Evolutionary conservation across 108 stramenopile genomes (phyloP).

Genomic region (Poteriospumella lacustris): DNA sequence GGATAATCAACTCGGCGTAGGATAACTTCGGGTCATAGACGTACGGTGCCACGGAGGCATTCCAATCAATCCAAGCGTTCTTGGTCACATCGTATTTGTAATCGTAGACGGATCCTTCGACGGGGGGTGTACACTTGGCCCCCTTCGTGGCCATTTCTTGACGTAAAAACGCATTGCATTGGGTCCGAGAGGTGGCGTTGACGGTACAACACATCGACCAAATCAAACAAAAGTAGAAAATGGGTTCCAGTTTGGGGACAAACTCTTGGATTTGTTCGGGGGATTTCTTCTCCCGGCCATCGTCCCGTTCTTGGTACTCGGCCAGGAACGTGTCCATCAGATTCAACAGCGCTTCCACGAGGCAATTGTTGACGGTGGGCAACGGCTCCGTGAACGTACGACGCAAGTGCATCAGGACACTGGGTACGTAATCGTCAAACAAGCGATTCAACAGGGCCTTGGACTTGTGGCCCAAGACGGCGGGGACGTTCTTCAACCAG

Average conservation of each 20-base stretch:
- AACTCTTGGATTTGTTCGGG: constrained; percentile 39
- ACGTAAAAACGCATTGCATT: constrained; percentile 43
- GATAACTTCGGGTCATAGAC: constrained; percentile 45
- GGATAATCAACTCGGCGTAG: constrained; percentile 52
- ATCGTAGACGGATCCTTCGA: constrained; percentile 47
- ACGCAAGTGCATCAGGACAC: constrained; percentile 24
- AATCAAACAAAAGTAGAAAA: constrained; percentile 50
- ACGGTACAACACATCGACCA: constrained; percentile 50
- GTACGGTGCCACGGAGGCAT: constrained; percentile 52
- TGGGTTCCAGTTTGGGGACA: constrained; percentile 32
- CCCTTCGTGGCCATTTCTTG: constrained; percentile 35
- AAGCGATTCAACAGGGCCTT: constrained; percentile 28
- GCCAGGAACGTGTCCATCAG: constrained; percentile 49
- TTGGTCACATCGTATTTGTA: constrained; percentile 42
- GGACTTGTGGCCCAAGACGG: not conserved
- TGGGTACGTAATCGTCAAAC: constrained; percentile 43
- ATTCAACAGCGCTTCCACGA: constrained; percentile 48
- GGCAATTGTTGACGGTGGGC: constrained; percentile 53
- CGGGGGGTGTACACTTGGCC: constrained; percentile 34
- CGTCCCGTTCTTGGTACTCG: constrained; percentile 38
- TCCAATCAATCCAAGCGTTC: constrained; percentile 51
- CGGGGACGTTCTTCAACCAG: constrained; percentile 48
- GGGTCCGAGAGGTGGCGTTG: constrained; percentile 28
- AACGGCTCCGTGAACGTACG: constrained; percentile 46
- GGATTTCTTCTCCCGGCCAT: constrained; percentile 40